Base-by-base conservation (phyloP, 2,329 filamentous ascomycete species). In the Aspergillus thermomutatus region DNA sequence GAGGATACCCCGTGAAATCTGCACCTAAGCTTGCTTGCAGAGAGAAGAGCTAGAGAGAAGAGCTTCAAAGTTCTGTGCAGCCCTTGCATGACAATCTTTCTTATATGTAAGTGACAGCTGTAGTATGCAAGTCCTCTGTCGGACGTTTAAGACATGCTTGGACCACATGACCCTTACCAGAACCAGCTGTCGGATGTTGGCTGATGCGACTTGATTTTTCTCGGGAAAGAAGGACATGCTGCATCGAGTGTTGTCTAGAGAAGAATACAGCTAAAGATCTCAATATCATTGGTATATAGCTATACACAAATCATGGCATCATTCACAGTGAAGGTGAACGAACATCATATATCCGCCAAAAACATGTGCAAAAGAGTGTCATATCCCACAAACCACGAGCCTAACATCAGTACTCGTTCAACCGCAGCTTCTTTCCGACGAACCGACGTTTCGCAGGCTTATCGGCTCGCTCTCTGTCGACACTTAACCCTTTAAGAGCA, bases 401-500 rank as follows among this genome's bases (percentile, higher is more conserved):
- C 3, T 17, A 27, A 19, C 17, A 40, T 65, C 56, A 80, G 64
- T 79, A 79, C 47, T 80, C 78, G 60, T 73, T 77, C 56, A 80
- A 67, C 60, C 76, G 73, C 54, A 80, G 64, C 61, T 77, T 80
- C 72, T 80, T 80, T 19, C 78, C 79, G 47, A 80, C 75, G 54
- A 78, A 72, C 52, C 71, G 69, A 55, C 72, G 71, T 52, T 70
- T 71, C 41, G 65, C 68, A 8, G 74, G 67, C 54, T 74, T 74
- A 19, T 78, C 72, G 40, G 59, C 61, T 56, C 72, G 71, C 49
- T 75, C 74, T 49, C 68, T 68, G 47, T 74, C 67, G 25, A 67
- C 68, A 46, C 60, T 61, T 31, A 73, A 60, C 2, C 87, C 88
- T 71, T 92, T 92, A 56, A 96, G 84, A 1, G 92, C 91, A 72